Evolutionary conservation across 2,329 filamentous ascomycete species (phyloP).

Genomic region (Xylaria sp.): DNA sequence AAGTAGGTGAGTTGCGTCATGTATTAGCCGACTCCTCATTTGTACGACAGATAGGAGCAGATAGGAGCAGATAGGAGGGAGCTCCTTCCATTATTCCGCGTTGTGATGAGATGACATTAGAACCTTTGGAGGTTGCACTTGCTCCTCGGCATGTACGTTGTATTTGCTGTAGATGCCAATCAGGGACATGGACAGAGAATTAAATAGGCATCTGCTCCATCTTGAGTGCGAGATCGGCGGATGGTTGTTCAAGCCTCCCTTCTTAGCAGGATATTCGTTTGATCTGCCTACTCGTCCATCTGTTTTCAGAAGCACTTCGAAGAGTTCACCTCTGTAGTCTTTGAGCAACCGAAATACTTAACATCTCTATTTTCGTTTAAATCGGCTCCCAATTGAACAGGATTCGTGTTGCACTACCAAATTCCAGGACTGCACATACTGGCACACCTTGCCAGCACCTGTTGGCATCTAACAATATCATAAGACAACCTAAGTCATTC

Average conservation of each 20-base stretch:
- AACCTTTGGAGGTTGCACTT: neutral
- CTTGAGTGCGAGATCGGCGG: no score
- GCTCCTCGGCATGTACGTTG: neutral
- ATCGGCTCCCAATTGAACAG: neutral
- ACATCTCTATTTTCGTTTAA: neutral
- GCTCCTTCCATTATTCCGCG: conserved; percentile 4
- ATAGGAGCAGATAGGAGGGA: neutral
- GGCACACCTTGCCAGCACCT: neutral
- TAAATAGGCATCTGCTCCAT: neutral
- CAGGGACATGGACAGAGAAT: neutral
- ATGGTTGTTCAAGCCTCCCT: neutral
- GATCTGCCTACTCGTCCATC: neutral
- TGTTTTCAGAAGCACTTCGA: neutral
- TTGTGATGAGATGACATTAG: neutral
- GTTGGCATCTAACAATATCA: neutral
- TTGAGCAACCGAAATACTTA: neutral
- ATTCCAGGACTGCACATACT: neutral
- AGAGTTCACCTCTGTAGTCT: neutral
- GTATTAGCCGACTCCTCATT: neutral
- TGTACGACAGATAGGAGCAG: neutral
- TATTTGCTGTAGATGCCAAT: neutral
- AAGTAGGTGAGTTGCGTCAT: neutral
- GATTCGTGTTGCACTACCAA: neutral
- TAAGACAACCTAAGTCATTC: neutral
- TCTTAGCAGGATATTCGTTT: neutral